Base-by-base conservation (phyloP, 148 eudicot species). In the Rhododendron molle region DNA sequence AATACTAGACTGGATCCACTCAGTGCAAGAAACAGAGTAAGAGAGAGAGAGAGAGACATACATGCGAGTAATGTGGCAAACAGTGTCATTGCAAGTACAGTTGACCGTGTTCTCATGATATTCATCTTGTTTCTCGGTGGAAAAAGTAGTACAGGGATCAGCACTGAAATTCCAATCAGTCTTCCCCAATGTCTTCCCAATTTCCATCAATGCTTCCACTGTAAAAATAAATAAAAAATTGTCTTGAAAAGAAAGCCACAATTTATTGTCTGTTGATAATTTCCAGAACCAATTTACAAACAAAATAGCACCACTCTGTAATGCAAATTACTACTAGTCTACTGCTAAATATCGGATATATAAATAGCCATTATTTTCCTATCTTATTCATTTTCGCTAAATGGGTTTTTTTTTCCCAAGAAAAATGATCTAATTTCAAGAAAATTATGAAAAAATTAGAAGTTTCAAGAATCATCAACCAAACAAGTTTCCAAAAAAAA, bases 101-200 rank as follows among this genome's bases (percentile, higher is more conserved):
- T 28, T 80, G 32, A 89, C 81, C 0, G 9, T 16, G 50, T 84
- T 78, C 34, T 79, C 89, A 67, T n/a, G n/a, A n/a, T 0, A 44
- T 14, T 76, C 74, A 3, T 30, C 38, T 80, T 23, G 0, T 5
- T 40, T 18, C 69, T 14, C 76, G 36, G 58, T 43, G 14, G 0
- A 9, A 88, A 88, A 88, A 38, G 81, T 73, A 38, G 81, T 73
- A 56, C 91, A 90, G 38, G 90, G 88, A 90, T 84, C 88, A 54
- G 74, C 44, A 28, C 18, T n/a, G 1, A 13, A 71, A 79, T 88
- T 20, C 91, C 91, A 90, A 81, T 23, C 7, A 40, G 15, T 86
- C 82, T 88, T 90, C 23, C 90, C 90, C 60, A 90, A 52, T 18
- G 81, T 85, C 82, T 46, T 60, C 10, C 47, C 91, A 32, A 88